Evolutionary conservation across 345 rosid genomes (phyloP), one percentile per base, ranked within the genome.

Genomic region (Xanthoceras sorbifolium): DNA sequence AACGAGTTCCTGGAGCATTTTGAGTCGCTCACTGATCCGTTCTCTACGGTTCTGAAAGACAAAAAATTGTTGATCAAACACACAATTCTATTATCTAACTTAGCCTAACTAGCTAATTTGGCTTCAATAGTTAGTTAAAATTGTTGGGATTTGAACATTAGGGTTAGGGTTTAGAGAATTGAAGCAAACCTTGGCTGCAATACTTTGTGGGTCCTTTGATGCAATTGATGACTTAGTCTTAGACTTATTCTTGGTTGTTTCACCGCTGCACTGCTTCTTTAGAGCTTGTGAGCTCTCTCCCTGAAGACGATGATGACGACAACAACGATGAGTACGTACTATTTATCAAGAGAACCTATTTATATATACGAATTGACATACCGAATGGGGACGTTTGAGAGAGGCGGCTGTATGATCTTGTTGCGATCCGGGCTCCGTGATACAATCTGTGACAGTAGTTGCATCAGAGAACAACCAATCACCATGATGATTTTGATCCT

Each of bases 1-100:
- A 17, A 93, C 94, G 57, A 94, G 85, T 77, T 94, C 97, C 81
- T 94, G 98, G 65, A 94, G 84, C 73, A 83, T 55, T 81, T 93
- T 94, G 44, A 94, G 92, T 63, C 97, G 79, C 83, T 94, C 97
- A 26, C 97, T 94, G 18, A 94, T 94, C 86, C 98, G 79, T 73
- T 93, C 98, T 71, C 98, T 79, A 72, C 97, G 97, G 78, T 88
- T 89, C 98, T 93, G 79, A n/a, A 74, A 55, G 34, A 66, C 50
- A 79, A 83, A 74, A n/a, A 69, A 78, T 48, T 68, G 65, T 40
- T 18, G 1, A 17, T 69, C 29, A 40, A 26, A 0, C 42, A 20
- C 23, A 23, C 4, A 52, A 26, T 61, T 55, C 48, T 38, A 25
- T 14, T 54, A 26, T 74, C n/a, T 73, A 20, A 6, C 46, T 77